Evolutionary conservation across 257 asterid species (phyloP).

Genomic region (Coffea canephora): DNA sequence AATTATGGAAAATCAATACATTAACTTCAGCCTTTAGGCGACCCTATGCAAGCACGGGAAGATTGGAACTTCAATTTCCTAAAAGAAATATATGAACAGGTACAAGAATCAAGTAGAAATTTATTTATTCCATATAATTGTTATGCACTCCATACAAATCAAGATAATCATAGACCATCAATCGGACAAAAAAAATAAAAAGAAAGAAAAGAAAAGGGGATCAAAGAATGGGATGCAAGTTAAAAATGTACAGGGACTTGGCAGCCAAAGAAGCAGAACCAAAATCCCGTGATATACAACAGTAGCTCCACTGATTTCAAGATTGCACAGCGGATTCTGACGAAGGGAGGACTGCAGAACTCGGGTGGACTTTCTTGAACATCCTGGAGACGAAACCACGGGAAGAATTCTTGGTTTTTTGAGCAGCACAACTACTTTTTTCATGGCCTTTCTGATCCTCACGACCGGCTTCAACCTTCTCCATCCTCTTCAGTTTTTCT

Average conservation of each 20-base stretch:
- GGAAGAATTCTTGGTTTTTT: background rate
- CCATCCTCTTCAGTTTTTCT: constrained; percentile 22
- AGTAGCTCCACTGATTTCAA: background rate
- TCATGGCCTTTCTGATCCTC: background rate
- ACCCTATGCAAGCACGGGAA: no score
- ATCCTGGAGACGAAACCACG: constrained; percentile 17
- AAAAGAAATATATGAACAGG: no score
- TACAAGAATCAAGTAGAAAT: no score
- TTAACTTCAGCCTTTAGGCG: no score
- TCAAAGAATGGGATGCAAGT: no score
- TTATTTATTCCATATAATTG: no score
- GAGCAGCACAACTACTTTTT: background rate
- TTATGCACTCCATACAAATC: background rate
- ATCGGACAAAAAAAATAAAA: background rate
- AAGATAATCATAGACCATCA: background rate
- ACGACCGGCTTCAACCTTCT: background rate
- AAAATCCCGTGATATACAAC: background rate
- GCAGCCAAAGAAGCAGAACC: no score
- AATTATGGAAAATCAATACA: background rate
- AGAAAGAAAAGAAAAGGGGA: no score
- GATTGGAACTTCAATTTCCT: no score
- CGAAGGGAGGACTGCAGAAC: background rate
- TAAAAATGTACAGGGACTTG: no score
- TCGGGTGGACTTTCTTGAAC: constrained; percentile 21
- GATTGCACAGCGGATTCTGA: background rate